A percentile compares a stretch with the other conserved stretches of the same genome.
Evolutionary conservation across 768 basidiomycete genomes (phyloP).

Genomic region (Macrocybe gigantea): DNA sequence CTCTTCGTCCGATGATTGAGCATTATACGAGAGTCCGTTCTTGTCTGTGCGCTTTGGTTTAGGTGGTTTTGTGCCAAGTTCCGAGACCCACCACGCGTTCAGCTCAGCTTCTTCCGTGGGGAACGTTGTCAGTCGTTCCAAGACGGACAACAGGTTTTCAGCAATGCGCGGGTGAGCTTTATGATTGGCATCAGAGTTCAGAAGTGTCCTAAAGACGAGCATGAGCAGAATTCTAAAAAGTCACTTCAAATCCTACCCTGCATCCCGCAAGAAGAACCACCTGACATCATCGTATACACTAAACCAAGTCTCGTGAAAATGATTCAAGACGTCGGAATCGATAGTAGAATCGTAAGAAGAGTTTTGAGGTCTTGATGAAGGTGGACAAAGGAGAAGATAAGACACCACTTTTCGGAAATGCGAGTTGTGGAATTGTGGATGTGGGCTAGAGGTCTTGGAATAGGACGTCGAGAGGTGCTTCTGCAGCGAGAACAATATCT

Average conservation of each 20-base stretch:
- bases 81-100: conserved; percentile 75
- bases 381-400: conserved; percentile 57
- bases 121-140: conserved; percentile 67
- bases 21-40: conserved; percentile 20
- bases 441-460: conserved; percentile 34
- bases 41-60: conserved; percentile 37
- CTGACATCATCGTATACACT: conserved; percentile 77
- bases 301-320: conserved; percentile 69
- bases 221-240: background rate
- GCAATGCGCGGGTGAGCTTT: conserved; percentile 31
- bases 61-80: conserved; percentile 53
- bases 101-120: conserved; percentile 66
- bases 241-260: conserved; percentile 43
- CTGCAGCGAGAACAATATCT: conserved; percentile 72
- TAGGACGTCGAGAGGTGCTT: conserved; percentile 71
- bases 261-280: conserved; percentile 84
- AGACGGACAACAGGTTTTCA: conserved; percentile 50
- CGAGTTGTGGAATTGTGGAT: conserved; percentile 62
- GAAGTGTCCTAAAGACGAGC: conserved; percentile 20
- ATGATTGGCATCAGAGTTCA: conserved; percentile 20
- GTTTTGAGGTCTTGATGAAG: conserved; percentile 29
- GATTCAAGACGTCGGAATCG: conserved; percentile 53
- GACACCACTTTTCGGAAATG: conserved; percentile 62
- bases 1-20: conserved; percentile 28
- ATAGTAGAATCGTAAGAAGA: conserved; percentile 28